phyloP scores from a whole-genome alignment of 768 basidiomycete genomes.

The Lactarius vividus region DNA sequence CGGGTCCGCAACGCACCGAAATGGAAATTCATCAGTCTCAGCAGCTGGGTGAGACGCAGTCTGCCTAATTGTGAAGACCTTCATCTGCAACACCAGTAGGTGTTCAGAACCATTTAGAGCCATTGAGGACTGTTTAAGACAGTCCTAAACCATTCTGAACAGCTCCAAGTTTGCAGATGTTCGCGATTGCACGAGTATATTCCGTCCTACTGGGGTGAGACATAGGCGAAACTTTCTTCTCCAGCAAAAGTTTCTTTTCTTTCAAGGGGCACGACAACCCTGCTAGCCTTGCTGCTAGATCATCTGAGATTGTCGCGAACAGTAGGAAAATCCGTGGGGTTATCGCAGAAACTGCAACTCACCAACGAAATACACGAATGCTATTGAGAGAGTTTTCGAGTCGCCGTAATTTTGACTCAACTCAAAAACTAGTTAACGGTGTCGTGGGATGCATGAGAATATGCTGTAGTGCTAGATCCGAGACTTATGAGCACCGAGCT shows the following conservation, averaged over 20 bases:
- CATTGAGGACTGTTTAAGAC: too few species aligned
- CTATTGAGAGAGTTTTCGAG: too few species aligned
- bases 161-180: too few species aligned
- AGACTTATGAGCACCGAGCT: background rate
- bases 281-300: background rate
- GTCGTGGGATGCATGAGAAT: too few species aligned
- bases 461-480: too few species aligned
- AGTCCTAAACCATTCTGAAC: too few species aligned
- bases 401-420: background rate
- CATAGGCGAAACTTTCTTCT: background rate
- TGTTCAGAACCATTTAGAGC: too few species aligned
- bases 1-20: too few species aligned
- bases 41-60: background rate
- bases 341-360: background rate
- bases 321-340: background rate
- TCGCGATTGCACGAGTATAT: background rate
- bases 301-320: background rate
- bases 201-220: background rate
- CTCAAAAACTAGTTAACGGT: background rate
- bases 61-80: background rate
- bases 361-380: background rate
- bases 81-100: too few species aligned
- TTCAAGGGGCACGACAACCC: background rate
- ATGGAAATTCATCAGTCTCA: too few species aligned
- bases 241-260: background rate